phyloP scores from a whole-genome alignment of 345 rosid genomes.

The Lumnitzera racemosa region DNA sequence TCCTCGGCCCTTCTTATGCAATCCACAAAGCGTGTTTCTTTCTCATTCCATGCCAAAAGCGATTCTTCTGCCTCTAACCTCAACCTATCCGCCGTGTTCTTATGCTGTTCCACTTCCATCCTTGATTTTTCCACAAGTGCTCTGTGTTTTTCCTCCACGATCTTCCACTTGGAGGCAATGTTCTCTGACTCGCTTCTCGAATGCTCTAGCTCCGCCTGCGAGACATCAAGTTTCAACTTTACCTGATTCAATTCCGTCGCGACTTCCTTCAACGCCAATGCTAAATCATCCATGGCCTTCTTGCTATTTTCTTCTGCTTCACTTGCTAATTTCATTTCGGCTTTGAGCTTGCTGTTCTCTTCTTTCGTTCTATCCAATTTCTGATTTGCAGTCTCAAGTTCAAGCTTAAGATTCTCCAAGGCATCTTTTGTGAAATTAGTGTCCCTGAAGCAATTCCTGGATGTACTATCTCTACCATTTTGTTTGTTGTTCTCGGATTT shows the following conservation, averaged over 20 bases:
- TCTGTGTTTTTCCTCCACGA: constrained; percentile 22
- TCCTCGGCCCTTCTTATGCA: constrained; percentile 68
- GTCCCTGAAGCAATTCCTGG: constrained; percentile 14
- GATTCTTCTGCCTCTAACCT: constrained; percentile 78
- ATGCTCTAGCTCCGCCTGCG: constrained; percentile 35
- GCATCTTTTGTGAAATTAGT: constrained; percentile 11
- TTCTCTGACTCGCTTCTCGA: constrained; percentile 25
- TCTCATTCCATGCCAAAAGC: constrained; percentile 64
- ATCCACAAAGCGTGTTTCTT: constrained; percentile 62
- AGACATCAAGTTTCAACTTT: constrained; percentile 41
- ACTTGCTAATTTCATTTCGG: constrained; percentile 36
- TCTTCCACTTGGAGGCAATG: constrained; percentile 25
- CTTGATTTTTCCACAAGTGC: constrained; percentile 28
- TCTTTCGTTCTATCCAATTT: constrained; percentile 23
- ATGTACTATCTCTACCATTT: constrained; percentile 7
- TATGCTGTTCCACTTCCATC: constrained; percentile 43
- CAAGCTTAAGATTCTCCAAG: constrained; percentile 25
- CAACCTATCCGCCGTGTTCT: constrained; percentile 56
- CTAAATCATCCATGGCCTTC: constrained; percentile 87
- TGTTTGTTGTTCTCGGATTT: constrained; percentile 11
- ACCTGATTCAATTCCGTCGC: constrained; percentile 43
- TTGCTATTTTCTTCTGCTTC: constrained; percentile 70
- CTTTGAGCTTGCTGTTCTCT: constrained; percentile 31
- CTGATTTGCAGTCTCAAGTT: constrained; percentile 26
- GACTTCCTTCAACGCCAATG: constrained; percentile 72